Evolutionary conservation across 306 rosid species (phyloP).

Genomic region (Cucumis cinereus): DNA sequence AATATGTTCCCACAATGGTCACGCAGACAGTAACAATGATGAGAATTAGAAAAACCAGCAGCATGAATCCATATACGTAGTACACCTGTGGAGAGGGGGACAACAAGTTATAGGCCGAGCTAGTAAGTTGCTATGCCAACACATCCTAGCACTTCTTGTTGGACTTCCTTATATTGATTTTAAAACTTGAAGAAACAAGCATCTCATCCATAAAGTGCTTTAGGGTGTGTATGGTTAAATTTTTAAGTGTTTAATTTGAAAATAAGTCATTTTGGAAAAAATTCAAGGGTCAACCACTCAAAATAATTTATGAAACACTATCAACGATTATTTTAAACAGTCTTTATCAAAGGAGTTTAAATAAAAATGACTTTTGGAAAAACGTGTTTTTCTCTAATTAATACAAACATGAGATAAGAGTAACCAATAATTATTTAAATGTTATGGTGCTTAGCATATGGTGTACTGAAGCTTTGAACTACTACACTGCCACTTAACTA

Average conservation of each 20-base stretch:
- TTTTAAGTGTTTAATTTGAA: too few relatives aligned
- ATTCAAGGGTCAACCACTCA: too few relatives aligned
- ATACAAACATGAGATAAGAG: background rate
- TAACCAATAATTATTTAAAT: background rate
- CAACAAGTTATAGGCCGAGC: background rate
- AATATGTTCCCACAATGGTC: conserved; percentile 97
- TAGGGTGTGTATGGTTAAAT: too few relatives aligned
- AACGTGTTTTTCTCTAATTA: too few relatives aligned
- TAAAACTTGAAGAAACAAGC: background rate
- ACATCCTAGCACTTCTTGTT: background rate
- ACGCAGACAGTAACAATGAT: conserved; percentile 86
- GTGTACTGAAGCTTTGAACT: background rate
- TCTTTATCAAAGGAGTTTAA: too few relatives aligned
- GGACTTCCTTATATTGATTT: background rate
- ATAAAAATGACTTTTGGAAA: too few relatives aligned
- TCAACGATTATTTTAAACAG: too few relatives aligned
- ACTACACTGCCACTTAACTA: background rate
- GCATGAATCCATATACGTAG: conserved; percentile 98
- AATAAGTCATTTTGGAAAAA: too few relatives aligned
- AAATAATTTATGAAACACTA: too few relatives aligned
- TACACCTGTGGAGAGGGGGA: conserved; percentile 63
- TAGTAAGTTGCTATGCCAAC: background rate
- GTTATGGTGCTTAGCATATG: background rate
- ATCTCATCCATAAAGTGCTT: background rate
- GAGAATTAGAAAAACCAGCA: conserved; percentile 90